Base-by-base conservation (phyloP, 2,329 filamentous ascomycete genomes). In the Scytalidium sp. region DNA sequence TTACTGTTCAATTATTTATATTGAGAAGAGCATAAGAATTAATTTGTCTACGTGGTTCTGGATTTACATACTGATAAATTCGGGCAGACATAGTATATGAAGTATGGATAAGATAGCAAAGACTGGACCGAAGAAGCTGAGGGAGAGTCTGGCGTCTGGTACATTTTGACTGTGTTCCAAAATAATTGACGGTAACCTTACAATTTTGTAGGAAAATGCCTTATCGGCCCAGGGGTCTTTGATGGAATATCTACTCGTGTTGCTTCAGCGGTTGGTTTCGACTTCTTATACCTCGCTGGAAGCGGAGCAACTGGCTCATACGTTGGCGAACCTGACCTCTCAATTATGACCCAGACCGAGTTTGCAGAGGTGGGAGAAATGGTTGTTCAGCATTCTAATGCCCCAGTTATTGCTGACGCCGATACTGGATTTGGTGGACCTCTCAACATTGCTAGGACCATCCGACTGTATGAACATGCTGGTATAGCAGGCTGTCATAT, bases 211-310 rank as follows among this genome's bases (percentile, higher is more conserved):
- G 25, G 25, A 13, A 29, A 29, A 29, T 29, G 25, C 13, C 25
- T 86, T 42, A 72, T 84, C 3, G 80, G 78, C 43, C 84, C 84
- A 0, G 84, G 84, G 22, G 82, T 87, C 2, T 85, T 85, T 61
- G 84, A 87, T 69, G 84, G 84, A 13, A 75, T 85, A 46, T 82
- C 80, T 2, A 83, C 84, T 1, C 72, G 83, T 1, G 76, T 87
- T 49, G 82, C 82, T 1, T 71, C 84, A 21, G 68, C 73, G 25
- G 71, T 80, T n/a, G 83, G 83, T 5, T 85, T 85, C 51, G 76
- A 85, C 45, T 77, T 74, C 49, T 63, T 87, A 27, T 87, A 87
- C 69, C 87, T 87, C 83, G 82, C 84, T 67, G 43, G 70, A 8
- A 29, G 25, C 13, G 25, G 25, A 8, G 25, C 4, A 72, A 71